Evolutionary conservation across 768 basidiomycete species (phyloP).

Genomic region (Mycena albidolilacea): DNA sequence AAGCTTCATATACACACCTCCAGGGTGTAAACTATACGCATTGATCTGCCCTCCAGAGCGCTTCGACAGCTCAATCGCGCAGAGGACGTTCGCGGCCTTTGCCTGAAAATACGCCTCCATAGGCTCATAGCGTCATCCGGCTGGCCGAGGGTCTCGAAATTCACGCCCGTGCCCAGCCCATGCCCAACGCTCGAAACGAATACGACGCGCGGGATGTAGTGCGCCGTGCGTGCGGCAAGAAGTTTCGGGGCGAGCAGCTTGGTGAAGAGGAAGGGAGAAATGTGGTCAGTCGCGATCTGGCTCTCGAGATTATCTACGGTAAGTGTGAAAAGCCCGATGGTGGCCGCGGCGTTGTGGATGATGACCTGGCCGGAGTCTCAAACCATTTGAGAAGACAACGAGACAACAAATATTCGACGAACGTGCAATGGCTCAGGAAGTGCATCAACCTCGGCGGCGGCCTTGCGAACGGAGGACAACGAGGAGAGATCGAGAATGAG

Average conservation of each 20-base stretch:
- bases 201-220: background rate
- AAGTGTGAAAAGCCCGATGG: conserved; percentile 12
- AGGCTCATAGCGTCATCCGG: background rate
- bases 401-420: background rate
- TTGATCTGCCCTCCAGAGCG: background rate
- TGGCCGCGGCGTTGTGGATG: conserved; percentile 18
- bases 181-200: background rate
- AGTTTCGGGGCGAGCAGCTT: background rate
- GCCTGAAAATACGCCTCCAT: conserved; percentile 5
- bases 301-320: conserved; percentile 12
- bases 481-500: conserved; percentile 17
- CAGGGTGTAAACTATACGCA: conserved; percentile 21
- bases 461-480: conserved; percentile 3
- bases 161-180: too few species aligned
- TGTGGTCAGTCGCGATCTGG: conserved; percentile 9
- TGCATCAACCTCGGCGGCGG: conserved; percentile 15
- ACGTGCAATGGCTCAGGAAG: conserved; percentile 16
- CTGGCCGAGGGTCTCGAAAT: too few species aligned
- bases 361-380: background rate
- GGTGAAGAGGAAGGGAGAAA: background rate
- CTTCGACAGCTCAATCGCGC: conserved; percentile 17
- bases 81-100: conserved; percentile 29
- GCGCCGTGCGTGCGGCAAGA: background rate
- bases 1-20: background rate
- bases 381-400: background rate